These are phyloP conservation scores for Nakaseomyces uthaithaninus DNA, from an alignment of 1,139 yeast genomes.

Conservation along the genomic window DNA sequence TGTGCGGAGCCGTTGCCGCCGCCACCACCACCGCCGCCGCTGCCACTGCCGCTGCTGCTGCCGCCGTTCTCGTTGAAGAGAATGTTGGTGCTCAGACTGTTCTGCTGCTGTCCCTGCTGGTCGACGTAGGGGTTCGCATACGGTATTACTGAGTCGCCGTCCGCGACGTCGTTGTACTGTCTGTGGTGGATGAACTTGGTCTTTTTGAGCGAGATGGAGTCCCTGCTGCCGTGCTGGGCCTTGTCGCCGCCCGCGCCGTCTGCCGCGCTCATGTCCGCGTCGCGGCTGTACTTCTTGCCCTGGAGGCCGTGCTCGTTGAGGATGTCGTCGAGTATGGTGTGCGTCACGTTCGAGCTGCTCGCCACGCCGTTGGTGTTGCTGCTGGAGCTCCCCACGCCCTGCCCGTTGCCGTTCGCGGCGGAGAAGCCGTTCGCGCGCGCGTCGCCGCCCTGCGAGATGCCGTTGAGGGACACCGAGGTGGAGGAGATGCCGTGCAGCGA, in stretches of 20 bases:
- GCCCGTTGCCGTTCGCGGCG: not conserved
- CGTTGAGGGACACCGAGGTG: constrained; percentile 16
- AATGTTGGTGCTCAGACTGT: constrained; percentile 1
- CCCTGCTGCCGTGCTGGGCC: constrained; percentile 3
- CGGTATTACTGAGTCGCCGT: constrained; percentile 7
- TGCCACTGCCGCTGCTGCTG: not conserved
- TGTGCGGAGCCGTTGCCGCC: not conserved
- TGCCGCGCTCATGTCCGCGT: not conserved
- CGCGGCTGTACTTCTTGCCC: constrained; percentile 2
- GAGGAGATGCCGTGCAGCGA: constrained; percentile 23
- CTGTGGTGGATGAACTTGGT: constrained; percentile 5
- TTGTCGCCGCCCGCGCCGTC: not conserved
- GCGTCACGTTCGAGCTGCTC: constrained; percentile 3
- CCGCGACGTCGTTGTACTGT: constrained; percentile 5
- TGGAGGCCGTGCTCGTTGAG: constrained; percentile 4
- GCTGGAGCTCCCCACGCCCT: constrained; percentile 4
- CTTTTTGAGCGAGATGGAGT: constrained; percentile 4
- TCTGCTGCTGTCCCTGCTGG: constrained; percentile 4
- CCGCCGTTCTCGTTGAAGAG: constrained; percentile 2
- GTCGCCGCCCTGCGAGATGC: constrained; percentile 6
- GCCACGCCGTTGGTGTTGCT: constrained; percentile 8
- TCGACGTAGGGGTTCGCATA: constrained; percentile 5
- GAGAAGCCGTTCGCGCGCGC: not conserved
- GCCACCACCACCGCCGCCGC: too few relatives aligned
- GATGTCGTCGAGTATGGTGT: constrained; percentile 6